Conservation (phyloP, 805 yeast species). For the Wickerhamomyces hampshirensis region DNA sequence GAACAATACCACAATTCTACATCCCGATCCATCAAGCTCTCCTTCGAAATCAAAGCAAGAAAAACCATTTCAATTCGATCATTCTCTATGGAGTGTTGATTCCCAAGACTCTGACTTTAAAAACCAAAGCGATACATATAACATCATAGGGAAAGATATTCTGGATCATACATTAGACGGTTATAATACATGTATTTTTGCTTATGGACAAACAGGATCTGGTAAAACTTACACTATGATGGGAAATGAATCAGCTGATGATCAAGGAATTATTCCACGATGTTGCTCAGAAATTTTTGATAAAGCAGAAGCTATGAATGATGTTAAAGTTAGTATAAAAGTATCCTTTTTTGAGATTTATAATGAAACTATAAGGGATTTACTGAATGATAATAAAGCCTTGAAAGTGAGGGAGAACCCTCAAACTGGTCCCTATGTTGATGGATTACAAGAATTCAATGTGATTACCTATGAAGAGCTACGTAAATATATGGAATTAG, state of each 20-base stretch:
- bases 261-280: conserved; percentile 64
- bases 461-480: conserved; percentile 50
- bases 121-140: conserved; percentile 48
- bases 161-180: conserved; percentile 64
- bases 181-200: conserved; percentile 67
- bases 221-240: conserved; percentile 86
- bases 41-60: conserved; percentile 13
- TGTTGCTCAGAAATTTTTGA: conserved; percentile 51
- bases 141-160: conserved; percentile 51
- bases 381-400: conserved; percentile 30
- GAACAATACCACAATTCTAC: conserved; percentile 8
- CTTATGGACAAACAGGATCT: conserved; percentile 81
- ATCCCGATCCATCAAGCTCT: conserved; percentile 7
- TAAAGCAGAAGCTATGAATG: conserved; percentile 29
- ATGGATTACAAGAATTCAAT: conserved; percentile 49
- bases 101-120: conserved; percentile 30
- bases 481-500: conserved; percentile 39
- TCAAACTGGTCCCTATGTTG: conserved; percentile 66
- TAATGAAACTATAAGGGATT: conserved; percentile 70
- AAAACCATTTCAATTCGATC: conserved; percentile 45
- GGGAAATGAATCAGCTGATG: conserved; percentile 43
- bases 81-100: conserved; percentile 45
- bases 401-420: conserved; percentile 60
- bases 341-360: conserved; percentile 71
- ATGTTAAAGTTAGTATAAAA: conserved; percentile 37